Evolutionary conservation across 768 basidiomycete species (phyloP), one percentile per base, ranked within the genome.

Genomic region (Gautieria morchelliformis): DNA sequence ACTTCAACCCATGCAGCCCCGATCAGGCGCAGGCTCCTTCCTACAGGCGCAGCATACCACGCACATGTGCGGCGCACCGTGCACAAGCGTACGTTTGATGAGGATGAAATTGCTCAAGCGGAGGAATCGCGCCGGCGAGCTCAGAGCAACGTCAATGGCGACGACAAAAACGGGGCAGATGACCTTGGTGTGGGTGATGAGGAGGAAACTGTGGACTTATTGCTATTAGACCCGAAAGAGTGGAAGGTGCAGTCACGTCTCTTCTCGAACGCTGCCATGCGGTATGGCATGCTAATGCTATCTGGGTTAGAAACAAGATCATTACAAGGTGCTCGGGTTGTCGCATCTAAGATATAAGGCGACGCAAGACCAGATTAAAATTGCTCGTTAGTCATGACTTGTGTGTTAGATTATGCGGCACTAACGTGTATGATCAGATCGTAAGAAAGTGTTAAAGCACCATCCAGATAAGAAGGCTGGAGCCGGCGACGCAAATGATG

Each of bases 381-480:
- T 95, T 65, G 91, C 96, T 62, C 93, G 94, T 96, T 72, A 63
- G 93, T 80, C 19, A 27, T 54, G 46, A n/a, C 17, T 63, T 49
- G 44, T n/a, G 32, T 44, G 44, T 42, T 30, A 47, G 27, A 22
- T 33, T 37, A 22, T 35, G 9, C 35, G n/a, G 20, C 5, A 2
- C 24, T 58, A 17, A 39, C n/a, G 39, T 50, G 35, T 32, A 42
- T 22, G 35, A 24, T 41, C 33, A 96, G 93, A 99, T 77, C 90
- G 93, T 65, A 92, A 94, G 78, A 98, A 96, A 75, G 94, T 96
- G n/a, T 84, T 98, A 52, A 93, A 92, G 68, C 94, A 98, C 72
- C 94, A 98, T 69, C 94, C 94, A 0, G 94, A 98, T 75, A 97
- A 98, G 74, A 97, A 98, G 70, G 81, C 87, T 27, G 83, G 80